Base-by-base conservation (phyloP, 75 land plant species). In the Picea glauca region DNA sequence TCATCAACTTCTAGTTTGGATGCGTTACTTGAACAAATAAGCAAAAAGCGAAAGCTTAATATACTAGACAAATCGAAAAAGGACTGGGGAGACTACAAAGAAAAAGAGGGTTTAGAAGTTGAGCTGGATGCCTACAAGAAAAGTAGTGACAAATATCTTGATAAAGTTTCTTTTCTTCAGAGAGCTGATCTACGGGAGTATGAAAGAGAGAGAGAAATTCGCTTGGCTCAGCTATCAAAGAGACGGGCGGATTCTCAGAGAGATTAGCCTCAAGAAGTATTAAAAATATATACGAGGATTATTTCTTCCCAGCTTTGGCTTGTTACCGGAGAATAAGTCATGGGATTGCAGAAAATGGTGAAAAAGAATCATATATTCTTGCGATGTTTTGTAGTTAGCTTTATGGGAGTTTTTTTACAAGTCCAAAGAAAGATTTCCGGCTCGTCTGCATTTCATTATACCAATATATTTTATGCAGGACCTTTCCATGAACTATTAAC, bases 1-100 rank as follows among this genome's bases (percentile, higher is more conserved):
- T 72, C 80, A 21, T 77, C 88, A 6, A 62, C 92, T 11, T 86
- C 98, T 50, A 92, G 94, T 21, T 87, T 97, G 20, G 99, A 97
- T 80, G 82, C 80, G n/a, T 61, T 97, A 80, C 89, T 97, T 26
- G 93, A 95, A 33, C 93, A 97, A 77, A 90, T 97, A 40, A 87
- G 84, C 83, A 97, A 97, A 83, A 97, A 91, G 72, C 98, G 35
- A 76, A 97, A 97, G 77, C 85, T 91, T 40, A 97, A 93, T 72
- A 93, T 97, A n/a, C 85, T 97, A n/a, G 96, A 95, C 89, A 97
- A 90, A 83, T 90, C 98, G 14, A 94, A 88, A 73, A 93, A 91
- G 83, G 99, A 97, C 70, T 97, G 99, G 99, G 95, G 98, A 5
- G 98, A 93, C 70, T 97, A 87, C 80, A 97, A 97, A 72, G 94